Evolutionary conservation across 2,329 filamentous ascomycete species (phyloP).

Genomic region (Xylariaceae sp.): DNA sequence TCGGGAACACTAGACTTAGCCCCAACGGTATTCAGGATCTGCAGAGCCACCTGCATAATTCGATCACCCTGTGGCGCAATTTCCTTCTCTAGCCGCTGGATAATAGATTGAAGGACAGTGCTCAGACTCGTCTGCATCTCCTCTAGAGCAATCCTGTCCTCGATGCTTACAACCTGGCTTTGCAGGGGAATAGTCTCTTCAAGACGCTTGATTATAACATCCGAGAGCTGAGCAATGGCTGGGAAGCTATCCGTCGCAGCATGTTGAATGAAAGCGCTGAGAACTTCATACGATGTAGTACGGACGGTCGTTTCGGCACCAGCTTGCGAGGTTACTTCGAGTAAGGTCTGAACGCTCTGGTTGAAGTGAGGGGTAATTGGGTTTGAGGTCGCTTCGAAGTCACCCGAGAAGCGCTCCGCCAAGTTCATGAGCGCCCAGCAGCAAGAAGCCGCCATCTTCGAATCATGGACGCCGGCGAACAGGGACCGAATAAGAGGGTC

Average conservation of each 20-base stretch:
- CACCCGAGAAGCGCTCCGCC: slow-evolving; percentile 92
- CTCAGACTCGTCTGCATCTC: slow-evolving; percentile 97
- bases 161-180: slow-evolving; percentile 91
- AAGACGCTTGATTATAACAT: slow-evolving; percentile 88
- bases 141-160: slow-evolving; percentile 93
- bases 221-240: slow-evolving; percentile 81
- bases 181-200: slow-evolving; percentile 91
- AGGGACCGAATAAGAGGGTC: slow-evolving; percentile 85
- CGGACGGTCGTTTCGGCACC: slow-evolving; percentile 88
- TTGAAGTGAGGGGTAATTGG: slow-evolving; percentile 91
- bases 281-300: slow-evolving; percentile 95
- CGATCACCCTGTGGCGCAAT: slow-evolving; percentile 88
- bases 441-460: slow-evolving; percentile 97
- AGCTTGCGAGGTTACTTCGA: slow-evolving; percentile 81
- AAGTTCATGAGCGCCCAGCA: slow-evolving; percentile 99
- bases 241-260: slow-evolving; percentile 84
- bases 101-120: slow-evolving; percentile 89
- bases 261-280: slow-evolving; percentile 93
- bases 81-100: slow-evolving; percentile 89
- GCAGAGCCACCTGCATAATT: slow-evolving; percentile 89
- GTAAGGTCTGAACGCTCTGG: slow-evolving; percentile 83
- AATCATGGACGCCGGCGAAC: slow-evolving; percentile 87
- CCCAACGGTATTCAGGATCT: slow-evolving; percentile 77
- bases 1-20: slow-evolving; percentile 94
- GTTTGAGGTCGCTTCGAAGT: slow-evolving; percentile 78